phyloP scores from a whole-genome alignment of 1,139 yeast species.

The Candida sp. region DNA sequence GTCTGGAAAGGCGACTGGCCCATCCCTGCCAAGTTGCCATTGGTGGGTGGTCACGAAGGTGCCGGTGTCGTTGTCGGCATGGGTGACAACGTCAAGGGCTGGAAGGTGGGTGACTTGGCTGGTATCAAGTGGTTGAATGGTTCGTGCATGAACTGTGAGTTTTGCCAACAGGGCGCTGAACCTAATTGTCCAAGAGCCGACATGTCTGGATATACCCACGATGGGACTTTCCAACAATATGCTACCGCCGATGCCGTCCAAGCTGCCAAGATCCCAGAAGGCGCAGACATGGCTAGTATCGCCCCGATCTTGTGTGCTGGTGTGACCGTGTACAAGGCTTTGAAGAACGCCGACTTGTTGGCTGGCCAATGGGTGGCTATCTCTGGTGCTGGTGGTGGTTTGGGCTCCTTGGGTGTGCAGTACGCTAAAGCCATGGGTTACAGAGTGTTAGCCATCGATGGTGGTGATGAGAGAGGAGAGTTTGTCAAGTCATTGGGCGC shows the following conservation, averaged over 20 bases:
- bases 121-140: constrained; percentile 81
- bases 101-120: constrained; percentile 72
- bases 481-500: constrained; percentile 65
- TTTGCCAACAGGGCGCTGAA: constrained; percentile 65
- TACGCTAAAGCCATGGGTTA: constrained; percentile 78
- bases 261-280: constrained; percentile 77
- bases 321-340: constrained; percentile 59
- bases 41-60: constrained; percentile 87
- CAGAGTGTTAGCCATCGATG: constrained; percentile 76
- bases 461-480: constrained; percentile 68
- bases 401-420: constrained; percentile 76
- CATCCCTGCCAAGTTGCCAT: constrained; percentile 62
- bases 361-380: constrained; percentile 82
- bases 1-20: constrained; percentile 89
- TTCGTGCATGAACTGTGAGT: constrained; percentile 72
- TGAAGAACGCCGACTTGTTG: constrained; percentile 45
- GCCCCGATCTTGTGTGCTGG: constrained; percentile 88
- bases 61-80: constrained; percentile 79
- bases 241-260: constrained; percentile 87
- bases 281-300: constrained; percentile 71
- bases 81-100: constrained; percentile 68
- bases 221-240: constrained; percentile 81
- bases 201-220: constrained; percentile 77
- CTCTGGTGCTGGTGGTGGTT: constrained; percentile 83
- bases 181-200: constrained; percentile 72